Evolutionary conservation across 257 asterid genomes (phyloP).

Genomic region (Osmanthus fragrans): DNA sequence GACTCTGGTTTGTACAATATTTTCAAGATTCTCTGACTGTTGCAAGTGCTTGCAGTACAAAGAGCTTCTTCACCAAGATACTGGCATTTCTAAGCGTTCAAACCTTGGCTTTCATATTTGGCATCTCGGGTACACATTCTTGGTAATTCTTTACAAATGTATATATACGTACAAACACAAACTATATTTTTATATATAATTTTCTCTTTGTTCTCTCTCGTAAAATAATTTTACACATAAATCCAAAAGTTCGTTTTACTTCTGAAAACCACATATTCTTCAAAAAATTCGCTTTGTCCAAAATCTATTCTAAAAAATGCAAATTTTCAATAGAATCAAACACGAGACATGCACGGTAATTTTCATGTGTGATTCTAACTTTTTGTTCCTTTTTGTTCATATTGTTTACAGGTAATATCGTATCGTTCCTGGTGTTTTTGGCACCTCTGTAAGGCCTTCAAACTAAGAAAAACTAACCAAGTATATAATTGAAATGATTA

Average conservation of each 20-base stretch:
- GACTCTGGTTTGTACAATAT: background rate
- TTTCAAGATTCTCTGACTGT: constrained; percentile 20
- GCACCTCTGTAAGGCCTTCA: constrained; percentile 57
- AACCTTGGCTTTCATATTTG: constrained; percentile 53
- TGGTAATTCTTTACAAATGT: background rate
- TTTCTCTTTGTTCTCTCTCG: no score
- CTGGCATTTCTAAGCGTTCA: constrained; percentile 42
- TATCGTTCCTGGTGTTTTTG: constrained; percentile 64
- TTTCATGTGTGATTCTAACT: no score
- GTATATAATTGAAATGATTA: no score
- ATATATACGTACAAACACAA: background rate
- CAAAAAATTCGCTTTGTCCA: no score
- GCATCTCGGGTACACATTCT: constrained; percentile 51
- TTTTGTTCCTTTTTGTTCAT: background rate
- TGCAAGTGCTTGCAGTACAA: constrained; percentile 1
- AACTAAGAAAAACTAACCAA: no score
- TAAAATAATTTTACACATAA: no score
- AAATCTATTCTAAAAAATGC: no score
- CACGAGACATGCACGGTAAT: no score
- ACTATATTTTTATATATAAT: no score
- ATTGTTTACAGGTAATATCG: constrained; percentile 47
- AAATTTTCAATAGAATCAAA: no score
- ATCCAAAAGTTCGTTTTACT: no score
- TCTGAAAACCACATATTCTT: no score
- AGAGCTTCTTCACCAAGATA: constrained; percentile 10